Base-by-base conservation (phyloP, 225 moss, liverwort and hornwort species). In the Takakia lepidozioides region DNA sequence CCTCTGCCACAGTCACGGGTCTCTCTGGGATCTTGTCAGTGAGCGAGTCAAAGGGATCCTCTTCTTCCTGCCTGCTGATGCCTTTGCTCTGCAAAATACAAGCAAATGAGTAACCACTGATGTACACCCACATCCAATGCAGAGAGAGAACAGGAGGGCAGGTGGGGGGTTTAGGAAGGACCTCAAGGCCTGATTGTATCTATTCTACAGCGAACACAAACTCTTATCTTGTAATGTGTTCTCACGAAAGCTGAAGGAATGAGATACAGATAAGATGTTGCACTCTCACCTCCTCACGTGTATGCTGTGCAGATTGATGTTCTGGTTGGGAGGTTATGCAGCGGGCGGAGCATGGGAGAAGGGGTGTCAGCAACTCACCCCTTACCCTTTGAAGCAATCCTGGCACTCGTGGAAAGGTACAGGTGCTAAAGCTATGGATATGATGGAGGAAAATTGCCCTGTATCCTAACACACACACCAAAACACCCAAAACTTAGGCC, bases 11-110 rank as follows among this genome's bases (percentile, higher is more conserved):
- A 48, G 55, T 81, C 61, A 99, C 91, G 50, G 98, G 91, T 72
- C 48, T 83, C 66, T 87, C 91, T 1, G 98, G 98, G 52, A 99
- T 85, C 69, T 91, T 99, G 69, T 99, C 98, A 19, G 98, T 99
- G 40, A 99, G 55, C 7, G 98, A 63, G 55, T 91, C 98, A 32
- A 99, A 99, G 21, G 91, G 91, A 49, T 99, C 91, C 54, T 87
- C 98, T 32, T 83, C 79, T 49, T 59, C 27, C 60, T 74, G 64
- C 51, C 54, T 80, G 17, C 54, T 70, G 28, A 80, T 43, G 43
- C 39, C 64, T 71, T 74, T 80, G 38, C 29, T 67, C 74, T 80
- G 74, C 63, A 69, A 43, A 5, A 3, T 2, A 7, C 32, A 32
- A 32, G 8, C 32, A 32, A 32, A 32, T n/a, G n/a, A n/a, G n/a